Evolutionary conservation across 1,284 basidiomycete genomes (phyloP), one percentile per base, ranked within the genome.

Genomic region (Sutorius eximius): DNA sequence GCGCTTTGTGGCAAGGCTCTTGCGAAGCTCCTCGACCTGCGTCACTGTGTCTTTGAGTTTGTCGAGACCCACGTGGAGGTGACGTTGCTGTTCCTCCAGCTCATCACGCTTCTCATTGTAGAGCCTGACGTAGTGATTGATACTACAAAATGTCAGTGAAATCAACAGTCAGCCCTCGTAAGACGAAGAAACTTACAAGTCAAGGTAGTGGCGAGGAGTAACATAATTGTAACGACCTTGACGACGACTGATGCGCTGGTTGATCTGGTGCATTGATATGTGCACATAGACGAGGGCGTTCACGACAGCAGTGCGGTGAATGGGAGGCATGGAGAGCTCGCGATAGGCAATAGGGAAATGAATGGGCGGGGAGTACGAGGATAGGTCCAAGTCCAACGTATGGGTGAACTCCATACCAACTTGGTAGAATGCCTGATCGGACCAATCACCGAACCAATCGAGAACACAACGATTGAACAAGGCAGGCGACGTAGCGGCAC

Each of bases 361-460:
- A 16, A 78, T 66, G 2, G 93, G 91, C 11, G 93, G 84, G 16
- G 73, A 77, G 73, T 95, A 98, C 1, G 85, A 81, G 1, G 90
- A 80, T 27, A 92, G 73, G 63, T 97, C 95, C 62, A 98, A 82
- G 71, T 98, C 95, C 53, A 98, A 81, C 0, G 88, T 89, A 52
- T 91, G 83, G 0, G 95, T 98, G 72, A 98, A 95, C 74, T 98
- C 95, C 79, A 90, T 85, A 36, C 91, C 95, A 56, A 98, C 95
- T 77, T 98, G 95, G 69, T 91, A 97, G 71, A 98, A 91, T 1
- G 95, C 95, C 69, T 97, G 94, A 64, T 96, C 93, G 8, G 95
- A 94, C 95, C 95, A 98, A 70, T 97, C 94, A 38, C 95, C 95
- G 64, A 98, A 98, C 95, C 95, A 98, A 72, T 98, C 95, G 55